These are phyloP conservation scores for cucumber (Cucumis sativus) DNA, from an alignment of 306 rosid species.

Conservation along the genomic window Cucumber_9930_V3 NC_026659.2:11775001-11775500, in stretches of 20 bases:
- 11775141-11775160: slow-evolving; percentile 80
- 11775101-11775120: slow-evolving; percentile 81
- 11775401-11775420: not conserved
- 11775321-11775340: not conserved
- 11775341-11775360: not conserved
- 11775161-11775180: slow-evolving; percentile 89
- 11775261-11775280: slow-evolving; percentile 1
- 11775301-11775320: not conserved
- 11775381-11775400: not conserved
- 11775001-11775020: slow-evolving; percentile 14
- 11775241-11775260: slow-evolving; percentile 44
- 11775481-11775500: not conserved
- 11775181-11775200: slow-evolving; percentile 78
- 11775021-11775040: slow-evolving; percentile 98
- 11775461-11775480: not conserved
- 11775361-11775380: not conserved
- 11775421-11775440: not conserved
- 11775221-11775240: slow-evolving; percentile 75
- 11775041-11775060: slow-evolving; percentile 79
- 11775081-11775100: slow-evolving; percentile 96
- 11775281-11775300: not conserved
- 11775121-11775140: slow-evolving; percentile 85
- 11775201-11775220: slow-evolving; percentile 63
- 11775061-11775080: slow-evolving; percentile 99
- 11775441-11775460: not conserved